phyloP scores from a whole-genome alignment of 352 stramenopile genomes.

The Phytophthora hybrid region DNA sequence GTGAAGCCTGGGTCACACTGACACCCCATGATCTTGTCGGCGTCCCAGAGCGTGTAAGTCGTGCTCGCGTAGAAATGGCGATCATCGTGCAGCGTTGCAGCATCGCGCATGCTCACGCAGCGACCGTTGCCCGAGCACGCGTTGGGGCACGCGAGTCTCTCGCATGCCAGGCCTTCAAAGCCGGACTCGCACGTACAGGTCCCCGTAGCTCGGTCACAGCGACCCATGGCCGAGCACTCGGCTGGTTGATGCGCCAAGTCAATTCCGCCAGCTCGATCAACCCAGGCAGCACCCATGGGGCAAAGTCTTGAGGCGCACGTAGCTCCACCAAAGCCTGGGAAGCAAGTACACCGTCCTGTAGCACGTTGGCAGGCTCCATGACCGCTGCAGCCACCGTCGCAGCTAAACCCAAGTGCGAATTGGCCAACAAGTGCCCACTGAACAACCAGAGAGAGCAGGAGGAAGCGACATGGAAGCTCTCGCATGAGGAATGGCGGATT shows the following conservation, averaged over 20 bases:
- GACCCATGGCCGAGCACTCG: conserved; percentile 89
- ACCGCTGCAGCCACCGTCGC: conserved; percentile 88
- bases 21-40: conserved; percentile 82
- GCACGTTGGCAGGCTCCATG: conserved; percentile 60
- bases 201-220: conserved; percentile 81
- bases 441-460: conserved; percentile 19
- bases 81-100: conserved; percentile 61
- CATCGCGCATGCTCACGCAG: conserved; percentile 80
- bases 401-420: conserved; percentile 45
- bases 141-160: conserved; percentile 66
- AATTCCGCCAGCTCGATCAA: conserved; percentile 60
- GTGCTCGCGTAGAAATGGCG: conserved; percentile 74
- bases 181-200: conserved; percentile 60
- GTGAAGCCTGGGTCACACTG: conserved; percentile 75
- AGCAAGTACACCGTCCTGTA: conserved; percentile 85
- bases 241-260: conserved; percentile 78
- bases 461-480: not conserved
- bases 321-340: conserved; percentile 73
- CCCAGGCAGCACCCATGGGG: conserved; percentile 62
- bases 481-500: conserved; percentile 10
- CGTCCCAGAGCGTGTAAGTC: conserved; percentile 75
- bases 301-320: conserved; percentile 67
- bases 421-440: not conserved
- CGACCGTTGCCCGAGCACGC: conserved; percentile 64
- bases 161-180: conserved; percentile 84